Base-by-base conservation (phyloP, 1,284 basidiomycete species). In the Rhodotorula sp. region DNA sequence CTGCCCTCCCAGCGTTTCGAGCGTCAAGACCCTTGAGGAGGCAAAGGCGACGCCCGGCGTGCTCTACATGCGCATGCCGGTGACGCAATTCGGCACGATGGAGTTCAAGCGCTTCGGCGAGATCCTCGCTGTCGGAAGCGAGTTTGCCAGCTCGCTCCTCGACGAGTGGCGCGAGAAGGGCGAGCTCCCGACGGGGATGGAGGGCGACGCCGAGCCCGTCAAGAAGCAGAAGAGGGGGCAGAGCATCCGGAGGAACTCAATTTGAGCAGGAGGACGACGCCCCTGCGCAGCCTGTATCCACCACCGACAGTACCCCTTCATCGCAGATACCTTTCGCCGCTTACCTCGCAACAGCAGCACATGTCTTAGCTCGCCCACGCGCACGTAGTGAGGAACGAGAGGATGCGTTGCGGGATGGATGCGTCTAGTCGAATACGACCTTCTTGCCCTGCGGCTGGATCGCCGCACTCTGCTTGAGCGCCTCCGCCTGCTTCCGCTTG, bases 11-110 rank as follows among this genome's bases (percentile, higher is more conserved):
- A 96, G 94, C 82, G 96, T 97, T 1, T 96, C 96, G 72, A 95
- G 92, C 74, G 94, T 98, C 48, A 92, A 90, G 80, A 96, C 92
- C 21, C 85, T 99, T 17, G 94, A 97, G 81, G 94, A 96, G 75
- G 95, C 94, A 36, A 99, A 99, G 82, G 87, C 87, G 6, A 87
- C 90, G 9, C 90, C 90, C 10, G 91, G 91, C 1, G 95, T 93
- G 80, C 83, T 97, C 60, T 99, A 99, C 81, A 90, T 97, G 83
- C 87, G 89, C 69, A 93, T 99, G 91, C 97, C 97, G 0, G 94
- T 76, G 41, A 76, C 75, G 5, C 71, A 75, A 46, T 76, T 75
- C 46, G 75, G 75, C 34, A 76, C 75, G 81, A 83, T 71, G 83
- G 83, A 91, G 81, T 92, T 89, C 76, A 90, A 91, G 76, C 90